Percentiles rank a stretch among this genome's conserved stretches.
Evolutionary conservation across 352 stramenopile species (phyloP).

Genomic region (Phytophthora europaea): DNA sequence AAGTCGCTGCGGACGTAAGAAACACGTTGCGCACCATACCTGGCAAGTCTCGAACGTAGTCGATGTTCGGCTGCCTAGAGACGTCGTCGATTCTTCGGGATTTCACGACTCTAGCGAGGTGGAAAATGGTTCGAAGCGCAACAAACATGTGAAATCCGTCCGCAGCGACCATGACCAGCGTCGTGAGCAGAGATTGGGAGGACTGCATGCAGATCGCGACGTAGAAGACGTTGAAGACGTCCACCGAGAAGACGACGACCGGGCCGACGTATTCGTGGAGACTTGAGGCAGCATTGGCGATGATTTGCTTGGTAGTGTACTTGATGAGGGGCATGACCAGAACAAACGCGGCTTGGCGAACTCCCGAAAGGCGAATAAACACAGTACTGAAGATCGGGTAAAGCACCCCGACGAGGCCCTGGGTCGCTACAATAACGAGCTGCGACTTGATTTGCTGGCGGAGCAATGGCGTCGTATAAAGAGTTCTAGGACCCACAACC

Average conservation of each 20-base stretch:
- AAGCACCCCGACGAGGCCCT: not conserved
- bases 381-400: not conserved
- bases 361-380: not conserved
- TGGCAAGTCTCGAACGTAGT: not conserved
- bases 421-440: not conserved
- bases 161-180: not conserved
- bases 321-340: not conserved
- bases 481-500: not conserved
- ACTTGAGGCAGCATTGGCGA: not conserved
- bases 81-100: not conserved
- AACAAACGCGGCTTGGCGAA: not conserved
- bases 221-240: not conserved
- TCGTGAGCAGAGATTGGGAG: not conserved
- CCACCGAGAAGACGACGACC: not conserved
- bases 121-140: not conserved
- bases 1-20: not conserved
- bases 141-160: slow-evolving; percentile 4
- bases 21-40: not conserved
- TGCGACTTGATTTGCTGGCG: not conserved
- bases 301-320: not conserved
- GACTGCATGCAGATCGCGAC: not conserved
- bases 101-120: not conserved
- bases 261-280: not conserved
- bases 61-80: not conserved
- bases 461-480: not conserved